Percentiles rank a stretch among this genome's conserved stretches.
Conservation (phyloP, 192 early-diverging fungal genomes). For the Coemansia sp. region DNA sequence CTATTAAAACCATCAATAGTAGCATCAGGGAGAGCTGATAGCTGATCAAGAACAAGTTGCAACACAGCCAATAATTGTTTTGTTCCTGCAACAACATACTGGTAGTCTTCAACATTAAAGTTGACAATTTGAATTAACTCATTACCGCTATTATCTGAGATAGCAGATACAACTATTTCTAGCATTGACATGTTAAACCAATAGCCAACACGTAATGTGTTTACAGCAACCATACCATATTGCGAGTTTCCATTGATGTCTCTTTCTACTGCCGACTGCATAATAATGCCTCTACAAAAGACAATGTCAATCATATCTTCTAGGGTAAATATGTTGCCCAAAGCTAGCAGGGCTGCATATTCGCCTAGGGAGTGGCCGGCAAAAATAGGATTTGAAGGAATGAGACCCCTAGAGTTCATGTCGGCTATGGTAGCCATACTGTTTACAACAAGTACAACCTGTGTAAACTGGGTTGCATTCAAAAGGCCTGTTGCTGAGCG, state of each 20-base stretch:
- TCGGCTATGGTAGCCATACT: constrained; percentile 85
- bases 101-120: constrained; percentile 92
- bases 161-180: constrained; percentile 60
- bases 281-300: too few species aligned
- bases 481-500: constrained; percentile 74
- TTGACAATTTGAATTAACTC: too few species aligned
- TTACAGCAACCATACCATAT: constrained; percentile 93
- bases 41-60: constrained; percentile 75
- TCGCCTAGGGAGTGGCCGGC: too few species aligned
- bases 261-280: constrained; percentile 80
- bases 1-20: too few species aligned
- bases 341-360: constrained; percentile 77
- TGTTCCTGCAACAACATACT: constrained; percentile 92
- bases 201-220: constrained; percentile 75
- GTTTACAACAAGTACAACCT: too few species aligned
- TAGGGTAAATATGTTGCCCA: constrained; percentile 76
- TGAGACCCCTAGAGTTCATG: constrained; percentile 76
- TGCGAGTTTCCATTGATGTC: constrained; percentile 76
- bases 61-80: constrained; percentile 74
- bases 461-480: constrained; percentile 91
- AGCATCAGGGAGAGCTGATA: constrained; percentile 50
- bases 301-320: too few species aligned
- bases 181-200: constrained; percentile 72
- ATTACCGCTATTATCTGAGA: constrained; percentile 70
- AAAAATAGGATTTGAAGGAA: constrained; percentile 71